These are phyloP conservation scores for Pleurotus djamor DNA, from an alignment of 768 basidiomycete genomes.

Conservation along the genomic window DNA sequence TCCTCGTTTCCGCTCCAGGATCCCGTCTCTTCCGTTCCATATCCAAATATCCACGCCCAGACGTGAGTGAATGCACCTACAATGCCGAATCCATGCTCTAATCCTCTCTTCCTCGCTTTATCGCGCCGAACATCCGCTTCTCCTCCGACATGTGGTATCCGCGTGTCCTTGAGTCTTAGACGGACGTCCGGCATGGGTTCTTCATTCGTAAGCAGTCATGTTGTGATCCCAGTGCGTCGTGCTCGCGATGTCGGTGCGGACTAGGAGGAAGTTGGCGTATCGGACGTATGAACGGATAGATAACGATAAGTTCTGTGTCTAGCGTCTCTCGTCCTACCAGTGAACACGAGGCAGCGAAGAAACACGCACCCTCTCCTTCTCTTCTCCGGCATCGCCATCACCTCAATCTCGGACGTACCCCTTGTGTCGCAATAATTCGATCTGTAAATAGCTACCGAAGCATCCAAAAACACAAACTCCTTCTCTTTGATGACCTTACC, in stretches of 20 bases:
- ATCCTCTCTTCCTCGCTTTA: neutral
- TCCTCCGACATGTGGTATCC: slow-evolving; percentile 3
- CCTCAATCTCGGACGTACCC: neutral
- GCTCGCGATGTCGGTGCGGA: slow-evolving; percentile 7
- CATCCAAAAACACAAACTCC: neutral
- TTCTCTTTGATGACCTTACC: neutral
- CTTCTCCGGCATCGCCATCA: neutral
- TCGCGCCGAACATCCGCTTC: slow-evolving; percentile 4
- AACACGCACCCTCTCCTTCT: neutral
- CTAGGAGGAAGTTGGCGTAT: neutral
- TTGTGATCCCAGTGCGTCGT: neutral
- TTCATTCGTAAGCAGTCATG: neutral
- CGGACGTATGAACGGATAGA: neutral
- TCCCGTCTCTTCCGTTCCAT: slow-evolving; percentile 6
- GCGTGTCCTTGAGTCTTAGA: neutral
- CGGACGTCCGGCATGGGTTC: neutral
- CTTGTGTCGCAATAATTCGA: neutral
- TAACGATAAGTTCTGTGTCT: neutral
- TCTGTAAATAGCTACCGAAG: neutral
- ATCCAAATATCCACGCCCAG: neutral
- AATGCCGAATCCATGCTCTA: neutral
- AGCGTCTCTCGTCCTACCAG: neutral
- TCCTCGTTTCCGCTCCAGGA: neutral
- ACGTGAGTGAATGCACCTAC: neutral
- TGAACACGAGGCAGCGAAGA: neutral